Evolutionary conservation across 2,329 filamentous ascomycete species (phyloP).

Genomic region (Pestalotiopsis sp.): DNA sequence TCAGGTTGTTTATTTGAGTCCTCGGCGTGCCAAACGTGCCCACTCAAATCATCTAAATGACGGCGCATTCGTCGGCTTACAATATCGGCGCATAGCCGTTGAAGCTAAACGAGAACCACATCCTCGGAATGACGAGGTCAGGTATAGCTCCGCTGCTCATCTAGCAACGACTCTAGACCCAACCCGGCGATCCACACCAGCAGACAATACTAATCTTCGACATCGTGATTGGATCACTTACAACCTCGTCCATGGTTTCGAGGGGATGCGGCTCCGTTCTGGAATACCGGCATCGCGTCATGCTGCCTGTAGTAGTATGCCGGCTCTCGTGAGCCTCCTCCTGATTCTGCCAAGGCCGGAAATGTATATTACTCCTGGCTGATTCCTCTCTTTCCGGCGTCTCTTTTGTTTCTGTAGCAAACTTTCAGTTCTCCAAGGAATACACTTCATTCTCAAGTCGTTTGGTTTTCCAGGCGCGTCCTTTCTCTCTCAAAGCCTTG

Average conservation of each 20-base stretch:
- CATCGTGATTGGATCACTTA: background rate
- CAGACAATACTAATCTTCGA: slow-evolving; percentile 1
- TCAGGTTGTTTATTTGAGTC: slow-evolving; percentile 11
- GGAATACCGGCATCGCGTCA: background rate
- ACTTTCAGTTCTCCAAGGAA: slow-evolving; percentile 5
- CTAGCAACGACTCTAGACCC: slow-evolving; percentile 12
- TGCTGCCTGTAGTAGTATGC: too few relatives aligned
- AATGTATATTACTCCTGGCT: background rate
- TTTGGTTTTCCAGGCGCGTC: slow-evolving; percentile 16
- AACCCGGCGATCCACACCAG: background rate
- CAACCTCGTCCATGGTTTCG: background rate
- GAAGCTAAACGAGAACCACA: background rate
- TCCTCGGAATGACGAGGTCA: background rate
- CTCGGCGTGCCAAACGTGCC: slow-evolving; percentile 6
- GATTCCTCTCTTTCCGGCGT: background rate
- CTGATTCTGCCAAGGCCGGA: background rate
- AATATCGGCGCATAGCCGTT: slow-evolving; percentile 10
- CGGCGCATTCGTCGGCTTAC: slow-evolving; percentile 7
- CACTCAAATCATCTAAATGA: background rate
- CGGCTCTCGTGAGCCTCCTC: slow-evolving; percentile 1
- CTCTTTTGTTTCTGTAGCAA: background rate
- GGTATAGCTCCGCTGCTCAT: slow-evolving; percentile 5
- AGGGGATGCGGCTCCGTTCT: background rate
- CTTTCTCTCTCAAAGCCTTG: slow-evolving; percentile 15
- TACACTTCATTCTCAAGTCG: slow-evolving; percentile 13